Base-by-base conservation (phyloP, 345 rosid genomes). In the Populus nigra region DNA sequence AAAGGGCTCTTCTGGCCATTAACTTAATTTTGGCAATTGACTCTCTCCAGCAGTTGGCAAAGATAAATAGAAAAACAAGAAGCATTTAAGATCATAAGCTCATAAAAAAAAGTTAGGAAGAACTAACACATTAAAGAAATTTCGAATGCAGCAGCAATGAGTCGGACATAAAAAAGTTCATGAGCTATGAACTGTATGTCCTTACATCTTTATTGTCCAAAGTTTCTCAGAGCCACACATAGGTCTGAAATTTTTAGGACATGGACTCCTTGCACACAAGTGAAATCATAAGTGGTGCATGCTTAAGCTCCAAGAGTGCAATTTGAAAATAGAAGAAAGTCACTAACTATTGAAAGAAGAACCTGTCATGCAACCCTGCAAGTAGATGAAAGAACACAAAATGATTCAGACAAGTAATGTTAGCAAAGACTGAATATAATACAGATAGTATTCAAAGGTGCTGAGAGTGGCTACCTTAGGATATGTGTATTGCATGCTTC, bases 331-430 rank as follows among this genome's bases (percentile, higher is more conserved):
- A 70, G 41, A 33, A 25, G 53, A 62, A 61, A 63, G 25, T 43
- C 16, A 36, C 78, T 69, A 0, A 75, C 79, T 75, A 20, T 57
- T 17, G 43, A 75, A 80, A 31, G 66, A 47, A 23, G 79, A 71
- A 55, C 23, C 67, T 12, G 45, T 6, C n/a, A 16, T 36, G 15
- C 5, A 41, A 22, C 61, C 72, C 78, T 47, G 78, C 79, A 80
- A 47, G 65, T 13, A 27, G 33, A 18, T 38, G 23, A 23, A 53
- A 25, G 35, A 43, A 71, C 45, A 70, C 2, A 5, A 47, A 49
- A 18, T 5, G 55, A 20, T 17, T 22, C 17, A 75, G 27, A 50
- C 8, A 27, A 39, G 31, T 39, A 73, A 36, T 16, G 15, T 33
- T 57, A 55, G 20, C 35, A 20, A 38, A 65, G 27, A 16, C 7